Percentiles rank a stretch among this genome's conserved stretches.
phyloP scores from a whole-genome alignment of 2,329 filamentous ascomycete species.

The Endothia cerciana region DNA sequence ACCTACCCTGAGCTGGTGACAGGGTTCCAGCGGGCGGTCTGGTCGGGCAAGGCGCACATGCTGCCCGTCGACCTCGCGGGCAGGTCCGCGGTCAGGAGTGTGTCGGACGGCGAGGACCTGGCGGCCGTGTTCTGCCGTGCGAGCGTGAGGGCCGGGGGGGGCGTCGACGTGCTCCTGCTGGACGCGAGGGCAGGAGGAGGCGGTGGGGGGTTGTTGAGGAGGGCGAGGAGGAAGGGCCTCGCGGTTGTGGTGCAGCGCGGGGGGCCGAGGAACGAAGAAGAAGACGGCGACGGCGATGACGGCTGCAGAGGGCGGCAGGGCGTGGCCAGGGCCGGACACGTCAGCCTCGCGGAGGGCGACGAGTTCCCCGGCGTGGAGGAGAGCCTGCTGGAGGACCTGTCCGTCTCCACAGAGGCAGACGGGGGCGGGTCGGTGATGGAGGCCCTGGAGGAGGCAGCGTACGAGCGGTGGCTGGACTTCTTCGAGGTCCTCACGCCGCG shows the following conservation, averaged over 20 bases:
- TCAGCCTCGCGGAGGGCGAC: constrained; percentile 9
- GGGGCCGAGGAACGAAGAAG: not conserved
- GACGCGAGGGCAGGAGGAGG: constrained; percentile 35
- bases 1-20: constrained; percentile 40
- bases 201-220: constrained; percentile 27
- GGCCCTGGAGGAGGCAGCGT: constrained; percentile 32
- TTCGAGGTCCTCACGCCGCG: constrained; percentile 38
- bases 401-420: constrained; percentile 16
- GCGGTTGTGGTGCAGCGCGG: not conserved
- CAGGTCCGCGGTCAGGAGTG: constrained; percentile 28
- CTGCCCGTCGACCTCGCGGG: constrained; percentile 30
- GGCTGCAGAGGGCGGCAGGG: not conserved
- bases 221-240: constrained; percentile 28
- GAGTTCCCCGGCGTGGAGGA: constrained; percentile 37
- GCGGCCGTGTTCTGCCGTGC: constrained; percentile 39
- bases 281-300: not conserved
- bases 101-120: constrained; percentile 29
- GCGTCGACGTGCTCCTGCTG: constrained; percentile 39
- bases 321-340: not conserved
- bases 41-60: constrained; percentile 17
- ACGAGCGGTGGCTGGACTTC: constrained; percentile 43
- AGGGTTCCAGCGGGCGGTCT: constrained; percentile 10
- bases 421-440: constrained; percentile 17
- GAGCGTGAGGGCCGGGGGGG: constrained; percentile 39
- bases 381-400: constrained; percentile 33